Conservation (phyloP, 768 basidiomycete genomes). For the Lyophyllum decastes region DNA sequence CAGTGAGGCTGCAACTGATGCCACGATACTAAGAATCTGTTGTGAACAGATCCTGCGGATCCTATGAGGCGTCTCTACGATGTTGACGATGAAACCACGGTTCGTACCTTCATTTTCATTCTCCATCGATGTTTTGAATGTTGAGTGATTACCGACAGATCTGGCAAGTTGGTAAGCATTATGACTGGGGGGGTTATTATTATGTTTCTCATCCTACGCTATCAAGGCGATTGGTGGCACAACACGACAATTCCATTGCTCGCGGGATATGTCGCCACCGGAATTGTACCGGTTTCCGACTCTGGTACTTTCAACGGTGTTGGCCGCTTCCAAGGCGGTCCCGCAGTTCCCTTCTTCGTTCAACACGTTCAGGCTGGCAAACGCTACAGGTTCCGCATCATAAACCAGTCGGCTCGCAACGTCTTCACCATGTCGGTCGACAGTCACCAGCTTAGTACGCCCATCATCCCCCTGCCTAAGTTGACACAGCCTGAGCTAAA, state of each 20-base stretch:
- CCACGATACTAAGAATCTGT: not conserved
- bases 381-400: slow-evolving; percentile 54
- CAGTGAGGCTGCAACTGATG: not conserved
- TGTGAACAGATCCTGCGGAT: slow-evolving; percentile 11
- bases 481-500: not conserved
- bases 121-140: too few species aligned
- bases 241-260: slow-evolving; percentile 27
- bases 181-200: not conserved
- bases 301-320: slow-evolving; percentile 48
- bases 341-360: slow-evolving; percentile 36
- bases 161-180: slow-evolving; percentile 20
- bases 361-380: slow-evolving; percentile 41
- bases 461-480: not conserved
- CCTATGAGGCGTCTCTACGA: slow-evolving; percentile 19
- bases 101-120: not conserved
- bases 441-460: slow-evolving; percentile 25
- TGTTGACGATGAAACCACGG: slow-evolving; percentile 17
- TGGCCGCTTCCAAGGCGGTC: slow-evolving; percentile 44
- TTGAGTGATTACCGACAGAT: slow-evolving; percentile 8
- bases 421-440: slow-evolving; percentile 40
- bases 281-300: slow-evolving; percentile 32
- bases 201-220: slow-evolving; percentile 26
- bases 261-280: slow-evolving; percentile 24
- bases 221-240: slow-evolving; percentile 47
- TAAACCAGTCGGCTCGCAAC: slow-evolving; percentile 48